Conservation (phyloP, 106 monocot genomes). For the Dendrobium nobile region DNA sequence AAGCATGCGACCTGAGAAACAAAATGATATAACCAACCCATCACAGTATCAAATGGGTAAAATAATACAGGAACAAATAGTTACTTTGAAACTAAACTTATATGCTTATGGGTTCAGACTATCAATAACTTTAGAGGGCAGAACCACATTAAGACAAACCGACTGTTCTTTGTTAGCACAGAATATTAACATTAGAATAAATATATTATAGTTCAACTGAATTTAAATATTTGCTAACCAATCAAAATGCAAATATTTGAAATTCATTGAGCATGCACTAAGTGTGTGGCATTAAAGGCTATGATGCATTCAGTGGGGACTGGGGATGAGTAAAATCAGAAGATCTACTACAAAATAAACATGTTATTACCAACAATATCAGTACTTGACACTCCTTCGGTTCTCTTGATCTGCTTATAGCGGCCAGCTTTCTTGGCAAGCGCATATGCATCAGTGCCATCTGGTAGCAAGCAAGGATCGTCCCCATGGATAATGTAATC, state of each 20-base stretch:
- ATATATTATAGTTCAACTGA: too few species aligned
- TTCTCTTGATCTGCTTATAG: slow-evolving; percentile 77
- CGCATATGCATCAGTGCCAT: slow-evolving; percentile 98
- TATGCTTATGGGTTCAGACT: background rate
- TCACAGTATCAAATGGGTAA: background rate
- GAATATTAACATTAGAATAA: too few species aligned
- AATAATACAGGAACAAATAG: background rate
- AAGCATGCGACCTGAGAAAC: slow-evolving; percentile 77
- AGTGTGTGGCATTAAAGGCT: background rate
- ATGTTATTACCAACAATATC: slow-evolving; percentile 51
- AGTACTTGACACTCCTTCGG: slow-evolving; percentile 85
- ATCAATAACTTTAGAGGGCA: background rate
- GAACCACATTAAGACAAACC: background rate
- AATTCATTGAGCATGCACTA: too few species aligned
- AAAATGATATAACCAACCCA: slow-evolving; percentile 2
- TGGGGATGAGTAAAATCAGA: slow-evolving; percentile 1
- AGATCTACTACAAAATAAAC: background rate
- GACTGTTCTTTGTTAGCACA: background rate
- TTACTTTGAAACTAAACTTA: background rate
- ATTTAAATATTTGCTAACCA: too few species aligned
- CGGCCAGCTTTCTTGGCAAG: slow-evolving; percentile 89
- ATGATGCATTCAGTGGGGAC: background rate
- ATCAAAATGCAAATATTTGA: too few species aligned
- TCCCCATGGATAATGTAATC: slow-evolving; percentile 84
- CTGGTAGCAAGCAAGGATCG: slow-evolving; percentile 67